A percentile compares a stretch with the other conserved stretches of the same genome.
Evolutionary conservation across 2,329 filamentous ascomycete genomes (phyloP).

Genomic region (Aureobasidium zeae): DNA sequence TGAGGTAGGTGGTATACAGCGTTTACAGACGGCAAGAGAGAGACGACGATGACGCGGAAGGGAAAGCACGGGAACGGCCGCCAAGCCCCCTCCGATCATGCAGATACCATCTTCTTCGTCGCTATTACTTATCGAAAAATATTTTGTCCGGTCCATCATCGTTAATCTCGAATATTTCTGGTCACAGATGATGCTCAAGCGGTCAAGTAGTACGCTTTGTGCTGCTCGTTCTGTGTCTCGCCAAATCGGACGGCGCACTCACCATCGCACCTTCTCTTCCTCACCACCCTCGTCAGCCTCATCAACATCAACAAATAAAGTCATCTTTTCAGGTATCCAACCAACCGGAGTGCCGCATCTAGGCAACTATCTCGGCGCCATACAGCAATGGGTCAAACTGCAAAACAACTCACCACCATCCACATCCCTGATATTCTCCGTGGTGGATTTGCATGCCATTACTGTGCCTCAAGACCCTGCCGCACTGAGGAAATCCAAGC

Average conservation of each 20-base stretch:
- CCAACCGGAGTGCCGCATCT: slow-evolving; percentile 90
- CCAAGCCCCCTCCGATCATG: too few species aligned
- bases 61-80: too few species aligned
- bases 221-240: not conserved
- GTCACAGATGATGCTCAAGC: too few species aligned
- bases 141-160: too few species aligned
- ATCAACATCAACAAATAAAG: slow-evolving; percentile 27
- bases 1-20: slow-evolving; percentile 8
- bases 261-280: not conserved
- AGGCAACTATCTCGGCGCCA: slow-evolving; percentile 87
- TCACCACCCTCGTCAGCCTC: not conserved
- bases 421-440: slow-evolving; percentile 66
- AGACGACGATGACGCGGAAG: too few species aligned
- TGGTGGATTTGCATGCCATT: slow-evolving; percentile 91
- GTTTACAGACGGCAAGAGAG: not conserved
- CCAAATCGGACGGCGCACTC: not conserved
- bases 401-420: slow-evolving; percentile 53
- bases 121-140: too few species aligned
- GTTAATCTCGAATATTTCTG: too few species aligned
- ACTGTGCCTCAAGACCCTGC: slow-evolving; percentile 62
- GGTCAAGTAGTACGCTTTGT: too few species aligned
- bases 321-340: slow-evolving; percentile 93
- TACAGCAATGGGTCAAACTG: slow-evolving; percentile 75
- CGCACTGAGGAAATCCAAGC: slow-evolving; percentile 54
- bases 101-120: too few species aligned